Evolutionary conservation across 1,284 basidiomycete species (phyloP).

Genomic region (Tilletiopsis washingtonensis): DNA sequence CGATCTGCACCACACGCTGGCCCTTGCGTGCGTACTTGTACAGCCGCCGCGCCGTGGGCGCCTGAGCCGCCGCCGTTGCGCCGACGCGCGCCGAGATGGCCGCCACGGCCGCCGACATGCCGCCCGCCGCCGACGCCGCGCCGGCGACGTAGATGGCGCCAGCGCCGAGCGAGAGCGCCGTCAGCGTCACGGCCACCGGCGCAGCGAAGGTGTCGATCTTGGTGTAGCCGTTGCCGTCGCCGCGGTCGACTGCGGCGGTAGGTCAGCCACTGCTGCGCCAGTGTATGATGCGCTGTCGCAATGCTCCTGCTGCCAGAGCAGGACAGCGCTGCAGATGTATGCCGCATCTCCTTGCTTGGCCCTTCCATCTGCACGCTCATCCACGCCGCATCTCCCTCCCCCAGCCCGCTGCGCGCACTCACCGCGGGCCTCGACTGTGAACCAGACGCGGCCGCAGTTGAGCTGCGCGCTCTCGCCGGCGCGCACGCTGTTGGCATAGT

Average conservation of each 20-base stretch:
- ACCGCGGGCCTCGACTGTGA: conserved; percentile 34
- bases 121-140: conserved; percentile 23
- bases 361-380: background rate
- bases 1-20: conserved; percentile 26
- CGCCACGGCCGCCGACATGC: conserved; percentile 18
- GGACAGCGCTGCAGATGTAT: no score
- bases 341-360: background rate
- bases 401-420: background rate
- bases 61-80: conserved; percentile 20
- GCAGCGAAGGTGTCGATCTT: conserved; percentile 30
- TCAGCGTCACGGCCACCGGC: conserved; percentile 27
- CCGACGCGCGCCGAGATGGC: conserved; percentile 20
- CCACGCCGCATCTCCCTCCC: background rate
- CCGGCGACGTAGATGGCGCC: conserved; percentile 36
- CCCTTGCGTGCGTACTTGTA: conserved; percentile 29
- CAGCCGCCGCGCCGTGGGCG: conserved; percentile 23
- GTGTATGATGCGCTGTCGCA: no score
- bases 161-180: conserved; percentile 21
- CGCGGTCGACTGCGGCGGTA: conserved; percentile 9
- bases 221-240: conserved; percentile 30
- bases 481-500: conserved; percentile 29
- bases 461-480: conserved; percentile 21
- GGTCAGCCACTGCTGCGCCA: no score
- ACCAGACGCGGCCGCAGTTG: conserved; percentile 29
- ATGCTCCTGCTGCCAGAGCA: no score